Evolutionary conservation across 1,284 basidiomycete genomes (phyloP).

Genomic region (Flammula alnicola): DNA sequence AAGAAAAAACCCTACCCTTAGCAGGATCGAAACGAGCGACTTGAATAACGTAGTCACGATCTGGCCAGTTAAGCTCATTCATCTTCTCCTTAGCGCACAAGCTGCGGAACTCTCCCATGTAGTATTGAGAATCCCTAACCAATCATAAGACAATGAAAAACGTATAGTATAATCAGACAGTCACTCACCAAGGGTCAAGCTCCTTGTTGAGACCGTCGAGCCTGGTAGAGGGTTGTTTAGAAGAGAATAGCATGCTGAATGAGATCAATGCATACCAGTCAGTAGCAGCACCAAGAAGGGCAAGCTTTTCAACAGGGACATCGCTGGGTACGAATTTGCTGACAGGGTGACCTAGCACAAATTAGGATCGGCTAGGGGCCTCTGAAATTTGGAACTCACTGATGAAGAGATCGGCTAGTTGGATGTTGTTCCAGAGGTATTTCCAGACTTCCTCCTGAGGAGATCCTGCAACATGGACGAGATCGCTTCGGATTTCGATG

Average conservation of each 20-base stretch:
- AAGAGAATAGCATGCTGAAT: conserved; percentile 2
- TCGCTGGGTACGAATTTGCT: conserved; percentile 87
- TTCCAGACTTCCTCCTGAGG: conserved; percentile 89
- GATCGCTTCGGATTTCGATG: conserved; percentile 86
- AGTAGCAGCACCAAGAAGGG: conserved; percentile 77
- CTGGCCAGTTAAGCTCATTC: conserved; percentile 78
- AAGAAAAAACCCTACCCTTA: conserved; percentile 34
- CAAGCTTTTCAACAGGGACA: conserved; percentile 72
- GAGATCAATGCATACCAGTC: conserved; percentile 60
- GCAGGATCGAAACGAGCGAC: conserved; percentile 82
- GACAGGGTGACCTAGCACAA: conserved; percentile 75
- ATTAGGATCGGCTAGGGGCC: neutral
- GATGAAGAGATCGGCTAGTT: conserved; percentile 85
- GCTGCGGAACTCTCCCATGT: conserved; percentile 83
- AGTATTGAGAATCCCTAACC: conserved; percentile 66
- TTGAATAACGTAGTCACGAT: conserved; percentile 82
- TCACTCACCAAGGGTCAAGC: conserved; percentile 61
- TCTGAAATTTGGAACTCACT: conserved; percentile 44
- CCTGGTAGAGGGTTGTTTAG: conserved; percentile 41
- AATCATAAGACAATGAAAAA: neutral
- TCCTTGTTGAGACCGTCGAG: conserved; percentile 90
- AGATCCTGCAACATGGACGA: conserved; percentile 74
- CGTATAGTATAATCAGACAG: neutral
- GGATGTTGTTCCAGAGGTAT: conserved; percentile 88
- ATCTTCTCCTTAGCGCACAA: conserved; percentile 79